phyloP scores from a whole-genome alignment of 805 yeast species.

The Metschnikowia amazonensis region DNA sequence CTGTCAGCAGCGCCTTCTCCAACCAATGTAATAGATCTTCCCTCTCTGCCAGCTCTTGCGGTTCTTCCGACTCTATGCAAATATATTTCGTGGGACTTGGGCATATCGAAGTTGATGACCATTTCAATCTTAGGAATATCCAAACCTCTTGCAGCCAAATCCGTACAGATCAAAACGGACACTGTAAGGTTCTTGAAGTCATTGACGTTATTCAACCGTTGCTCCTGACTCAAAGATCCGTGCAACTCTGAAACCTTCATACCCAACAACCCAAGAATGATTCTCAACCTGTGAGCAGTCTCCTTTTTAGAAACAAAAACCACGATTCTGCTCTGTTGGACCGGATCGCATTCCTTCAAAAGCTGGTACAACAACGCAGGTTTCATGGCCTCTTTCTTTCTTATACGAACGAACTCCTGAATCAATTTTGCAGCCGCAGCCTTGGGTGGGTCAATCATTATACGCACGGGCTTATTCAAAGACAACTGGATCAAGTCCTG shows the following conservation, averaged over 20 bases:
- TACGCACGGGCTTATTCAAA: conserved; percentile 83
- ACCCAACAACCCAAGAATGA: conserved; percentile 70
- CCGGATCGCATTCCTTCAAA: conserved; percentile 61
- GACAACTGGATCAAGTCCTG: conserved; percentile 85
- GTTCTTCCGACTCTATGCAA: conserved; percentile 98
- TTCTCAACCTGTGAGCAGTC: conserved; percentile 80
- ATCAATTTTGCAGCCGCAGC: conserved; percentile 86
- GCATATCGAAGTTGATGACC: conserved; percentile 95
- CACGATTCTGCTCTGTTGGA: conserved; percentile 67
- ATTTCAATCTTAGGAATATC: conserved; percentile 97
- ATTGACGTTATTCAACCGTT: conserved; percentile 79
- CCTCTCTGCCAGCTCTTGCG: conserved; percentile 98
- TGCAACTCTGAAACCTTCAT: conserved; percentile 75
- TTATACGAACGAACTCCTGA: conserved; percentile 92
- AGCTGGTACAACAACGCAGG: conserved; percentile 78
- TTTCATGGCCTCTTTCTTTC: conserved; percentile 80
- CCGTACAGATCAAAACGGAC: conserved; percentile 91
- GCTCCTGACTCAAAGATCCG: conserved; percentile 86
- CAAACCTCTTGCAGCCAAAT: conserved; percentile 97
- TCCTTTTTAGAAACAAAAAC: conserved; percentile 92
- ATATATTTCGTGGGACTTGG: conserved; percentile 84
- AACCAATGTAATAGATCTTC: conserved; percentile 88
- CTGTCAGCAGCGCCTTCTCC: conserved; percentile 90
- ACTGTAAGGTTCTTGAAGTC: conserved; percentile 79
- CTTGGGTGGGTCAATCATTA: conserved; percentile 96